Evolutionary conservation across 495 filamentous ascomycete genomes (phyloP).

Genomic region (Collariella sp.): DNA sequence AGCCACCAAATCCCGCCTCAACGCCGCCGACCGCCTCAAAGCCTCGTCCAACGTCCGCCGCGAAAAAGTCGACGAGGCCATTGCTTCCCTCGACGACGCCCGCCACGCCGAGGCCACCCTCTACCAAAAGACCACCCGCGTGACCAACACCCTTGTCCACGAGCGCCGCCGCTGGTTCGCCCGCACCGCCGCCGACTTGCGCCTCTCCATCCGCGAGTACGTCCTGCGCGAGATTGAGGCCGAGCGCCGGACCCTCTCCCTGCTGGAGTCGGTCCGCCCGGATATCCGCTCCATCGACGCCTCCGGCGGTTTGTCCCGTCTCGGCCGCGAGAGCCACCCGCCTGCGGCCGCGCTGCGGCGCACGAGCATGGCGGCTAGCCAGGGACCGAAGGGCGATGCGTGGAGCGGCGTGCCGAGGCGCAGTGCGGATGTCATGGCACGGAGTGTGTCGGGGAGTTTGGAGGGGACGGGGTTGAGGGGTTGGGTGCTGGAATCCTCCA

Average conservation of each 20-base stretch:
- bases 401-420: slow-evolving; percentile 92
- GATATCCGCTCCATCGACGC: slow-evolving; percentile 90
- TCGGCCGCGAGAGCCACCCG: slow-evolving; percentile 84
- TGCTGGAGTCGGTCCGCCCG: slow-evolving; percentile 81
- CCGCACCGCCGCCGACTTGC: slow-evolving; percentile 71
- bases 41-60: slow-evolving; percentile 69
- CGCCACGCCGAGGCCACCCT: slow-evolving; percentile 69
- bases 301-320: slow-evolving; percentile 75
- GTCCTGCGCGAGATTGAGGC: slow-evolving; percentile 91
- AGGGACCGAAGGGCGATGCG: slow-evolving; percentile 91
- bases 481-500: slow-evolving; percentile 34
- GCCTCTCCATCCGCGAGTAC: slow-evolving; percentile 78
- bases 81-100: slow-evolving; percentile 80
- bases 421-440: slow-evolving; percentile 59
- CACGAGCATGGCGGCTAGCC: slow-evolving; percentile 69
- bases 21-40: slow-evolving; percentile 82
- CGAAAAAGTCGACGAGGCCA: slow-evolving; percentile 96
- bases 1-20: slow-evolving; percentile 62
- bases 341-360: slow-evolving; percentile 50
- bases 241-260: slow-evolving; percentile 84
- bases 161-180: slow-evolving; percentile 90
- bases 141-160: slow-evolving; percentile 78
- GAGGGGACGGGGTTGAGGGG: slow-evolving; percentile 38
- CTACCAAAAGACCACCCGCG: slow-evolving; percentile 70
- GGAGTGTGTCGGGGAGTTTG: slow-evolving; percentile 69